A percentile compares a stretch with the other conserved stretches of the same genome.
Evolutionary conservation across 2,329 filamentous ascomycete species (phyloP).

Genomic region (Chaetomium sp.): DNA sequence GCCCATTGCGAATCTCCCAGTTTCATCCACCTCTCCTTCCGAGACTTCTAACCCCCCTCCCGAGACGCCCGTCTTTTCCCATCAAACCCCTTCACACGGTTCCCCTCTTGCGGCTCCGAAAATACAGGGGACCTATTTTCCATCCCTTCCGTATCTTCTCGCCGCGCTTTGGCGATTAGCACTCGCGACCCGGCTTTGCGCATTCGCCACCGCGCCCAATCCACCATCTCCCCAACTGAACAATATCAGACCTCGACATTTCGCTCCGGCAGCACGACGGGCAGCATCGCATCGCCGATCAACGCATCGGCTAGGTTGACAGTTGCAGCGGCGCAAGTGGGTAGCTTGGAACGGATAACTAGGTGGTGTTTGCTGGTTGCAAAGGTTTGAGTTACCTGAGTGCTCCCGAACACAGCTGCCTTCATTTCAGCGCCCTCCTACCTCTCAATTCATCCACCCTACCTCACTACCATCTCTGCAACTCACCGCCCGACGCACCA

Average conservation of each 20-base stretch:
- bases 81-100: constrained; percentile 26
- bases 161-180: not conserved
- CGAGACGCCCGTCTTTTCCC: constrained; percentile 35
- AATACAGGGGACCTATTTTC: constrained; percentile 6
- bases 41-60: constrained; percentile 36
- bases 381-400: constrained; percentile 36
- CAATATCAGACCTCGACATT: not conserved
- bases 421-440: constrained; percentile 26
- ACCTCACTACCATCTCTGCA: constrained; percentile 19
- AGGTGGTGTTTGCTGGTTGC: constrained; percentile 30
- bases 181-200: not conserved
- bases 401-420: constrained; percentile 31
- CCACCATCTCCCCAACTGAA: not conserved
- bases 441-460: constrained; percentile 19
- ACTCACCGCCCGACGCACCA: constrained; percentile 24
- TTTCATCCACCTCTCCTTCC: constrained; percentile 38
- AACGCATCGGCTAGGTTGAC: not conserved
- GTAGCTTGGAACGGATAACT: constrained; percentile 22
- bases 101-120: constrained; percentile 11
- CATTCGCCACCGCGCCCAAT: constrained; percentile 19
- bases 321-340: not conserved
- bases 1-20: constrained; percentile 27
- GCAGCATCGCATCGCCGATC: not conserved
- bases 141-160: constrained; percentile 10
- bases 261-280: not conserved